Percentiles rank a stretch among this genome's conserved stretches.
Evolutionary conservation across 768 basidiomycete species (phyloP).

Genomic region (Tulasnella sp.): DNA sequence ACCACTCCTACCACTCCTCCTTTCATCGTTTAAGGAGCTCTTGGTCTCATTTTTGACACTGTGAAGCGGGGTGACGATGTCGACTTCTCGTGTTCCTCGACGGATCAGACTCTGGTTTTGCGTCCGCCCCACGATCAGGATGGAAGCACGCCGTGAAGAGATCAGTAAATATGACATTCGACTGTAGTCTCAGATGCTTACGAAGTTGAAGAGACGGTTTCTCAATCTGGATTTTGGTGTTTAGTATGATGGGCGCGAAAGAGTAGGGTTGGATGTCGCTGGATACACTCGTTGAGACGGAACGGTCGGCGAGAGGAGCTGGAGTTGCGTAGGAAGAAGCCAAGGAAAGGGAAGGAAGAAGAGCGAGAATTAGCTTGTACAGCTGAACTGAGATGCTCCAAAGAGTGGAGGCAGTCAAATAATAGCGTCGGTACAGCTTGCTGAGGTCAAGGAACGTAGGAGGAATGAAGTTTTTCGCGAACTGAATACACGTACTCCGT

Average conservation of each 20-base stretch:
- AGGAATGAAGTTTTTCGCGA: too few species aligned
- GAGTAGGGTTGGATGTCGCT: not conserved
- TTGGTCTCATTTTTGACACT: constrained; percentile 86
- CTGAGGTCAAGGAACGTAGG: too few species aligned
- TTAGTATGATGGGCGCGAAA: not conserved
- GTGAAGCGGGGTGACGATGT: constrained; percentile 92
- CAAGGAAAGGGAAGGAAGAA: too few species aligned
- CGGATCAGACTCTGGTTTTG: constrained; percentile 55
- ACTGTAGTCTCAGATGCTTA: not conserved
- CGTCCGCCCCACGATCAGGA: constrained; percentile 55
- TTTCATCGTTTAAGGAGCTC: constrained; percentile 60
- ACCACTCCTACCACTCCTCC: constrained; percentile 38
- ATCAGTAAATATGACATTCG: too few species aligned
- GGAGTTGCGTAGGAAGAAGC: too few species aligned
- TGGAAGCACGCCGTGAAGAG: constrained; percentile 39
- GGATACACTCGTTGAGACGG: too few species aligned
- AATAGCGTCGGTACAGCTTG: too few species aligned
- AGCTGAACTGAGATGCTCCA: too few species aligned
- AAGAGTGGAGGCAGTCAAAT: too few species aligned
- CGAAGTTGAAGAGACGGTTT: not conserved
- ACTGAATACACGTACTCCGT: too few species aligned
- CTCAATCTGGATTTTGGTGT: not conserved
- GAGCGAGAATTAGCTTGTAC: too few species aligned
- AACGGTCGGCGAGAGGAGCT: too few species aligned
- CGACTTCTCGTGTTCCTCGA: constrained; percentile 33